A percentile compares a stretch with the other conserved stretches of the same genome.
Evolutionary conservation across 306 rosid species (phyloP).

Genomic region (Inga leiocalycina): DNA sequence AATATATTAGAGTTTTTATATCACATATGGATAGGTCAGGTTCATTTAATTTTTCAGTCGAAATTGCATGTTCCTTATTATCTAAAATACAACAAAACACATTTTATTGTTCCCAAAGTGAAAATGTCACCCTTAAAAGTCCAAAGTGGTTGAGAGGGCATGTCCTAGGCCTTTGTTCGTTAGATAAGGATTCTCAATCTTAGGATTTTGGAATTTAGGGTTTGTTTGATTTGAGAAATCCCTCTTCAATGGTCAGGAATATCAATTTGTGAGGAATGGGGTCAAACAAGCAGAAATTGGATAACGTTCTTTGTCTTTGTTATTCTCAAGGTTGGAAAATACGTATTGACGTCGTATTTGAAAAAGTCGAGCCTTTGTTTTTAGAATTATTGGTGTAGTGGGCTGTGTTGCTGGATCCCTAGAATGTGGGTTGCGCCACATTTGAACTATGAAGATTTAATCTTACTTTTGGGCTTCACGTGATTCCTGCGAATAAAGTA

Average conservation of each 20-base stretch:
- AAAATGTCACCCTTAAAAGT: background rate
- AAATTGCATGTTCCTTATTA: too few species aligned
- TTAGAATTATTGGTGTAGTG: background rate
- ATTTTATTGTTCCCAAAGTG: background rate
- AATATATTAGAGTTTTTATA: too few species aligned
- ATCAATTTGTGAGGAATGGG: background rate
- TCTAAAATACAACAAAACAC: background rate
- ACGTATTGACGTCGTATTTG: background rate
- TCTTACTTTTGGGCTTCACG: background rate
- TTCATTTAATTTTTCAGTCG: too few species aligned
- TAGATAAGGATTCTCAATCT: background rate
- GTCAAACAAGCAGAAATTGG: background rate
- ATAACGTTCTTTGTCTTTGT: background rate
- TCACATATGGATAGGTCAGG: background rate
- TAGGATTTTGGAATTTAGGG: background rate
- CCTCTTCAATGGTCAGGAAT: background rate
- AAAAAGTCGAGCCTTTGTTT: background rate
- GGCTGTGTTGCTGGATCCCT: background rate
- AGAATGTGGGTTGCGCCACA: background rate
- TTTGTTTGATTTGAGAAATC: background rate
- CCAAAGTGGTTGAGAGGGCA: background rate
- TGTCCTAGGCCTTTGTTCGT: background rate
- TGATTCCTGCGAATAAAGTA: background rate
- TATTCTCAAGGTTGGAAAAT: background rate
- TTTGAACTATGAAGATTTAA: background rate